Conservation (phyloP, 1,284 basidiomycete species). For the Peniophora sp. region DNA sequence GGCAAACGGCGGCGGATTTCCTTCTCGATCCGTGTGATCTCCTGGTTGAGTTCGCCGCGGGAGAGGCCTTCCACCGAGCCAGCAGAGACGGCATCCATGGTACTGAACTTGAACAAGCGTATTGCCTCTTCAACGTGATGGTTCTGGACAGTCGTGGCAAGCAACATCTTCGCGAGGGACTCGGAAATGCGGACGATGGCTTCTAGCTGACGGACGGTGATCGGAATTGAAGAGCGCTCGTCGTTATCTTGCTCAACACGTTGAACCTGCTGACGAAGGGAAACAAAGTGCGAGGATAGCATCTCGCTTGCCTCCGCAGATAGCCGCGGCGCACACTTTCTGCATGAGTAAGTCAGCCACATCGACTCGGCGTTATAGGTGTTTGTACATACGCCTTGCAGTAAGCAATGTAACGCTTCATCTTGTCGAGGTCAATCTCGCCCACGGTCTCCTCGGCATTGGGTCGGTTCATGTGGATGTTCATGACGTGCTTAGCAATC, state of each 20-base stretch:
- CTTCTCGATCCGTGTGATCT: slow-evolving; percentile 89
- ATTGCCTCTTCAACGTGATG: slow-evolving; percentile 99
- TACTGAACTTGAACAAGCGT: slow-evolving; percentile 96
- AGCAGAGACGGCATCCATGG: slow-evolving; percentile 97
- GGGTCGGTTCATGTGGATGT: slow-evolving; percentile 93
- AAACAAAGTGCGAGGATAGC: slow-evolving; percentile 95
- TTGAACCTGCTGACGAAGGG: slow-evolving; percentile 90
- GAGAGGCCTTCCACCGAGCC: slow-evolving; percentile 90
- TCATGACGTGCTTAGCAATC: slow-evolving; percentile 98
- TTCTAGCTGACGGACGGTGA: slow-evolving; percentile 97
- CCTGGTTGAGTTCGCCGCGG: slow-evolving; percentile 88
- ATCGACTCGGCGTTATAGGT: not conserved
- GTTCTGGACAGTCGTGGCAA: slow-evolving; percentile 80
- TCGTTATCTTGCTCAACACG: slow-evolving; percentile 97
- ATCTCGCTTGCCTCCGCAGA: slow-evolving; percentile 94
- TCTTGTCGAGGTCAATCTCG: slow-evolving; percentile 97
- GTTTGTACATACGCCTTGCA: slow-evolving; percentile 72
- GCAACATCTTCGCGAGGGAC: slow-evolving; percentile 89
- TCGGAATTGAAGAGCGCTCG: slow-evolving; percentile 96
- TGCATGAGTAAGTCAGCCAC: slow-evolving; percentile 21
- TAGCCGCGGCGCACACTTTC: slow-evolving; percentile 93
- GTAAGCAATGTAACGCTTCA: slow-evolving; percentile 97
- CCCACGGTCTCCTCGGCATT: slow-evolving; percentile 64
- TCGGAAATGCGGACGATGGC: slow-evolving; percentile 99
- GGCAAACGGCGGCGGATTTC: slow-evolving; percentile 86